These are phyloP conservation scores for Onygenales sp. DNA, from an alignment of 2,329 filamentous ascomycete species.

Conservation along the genomic window DNA sequence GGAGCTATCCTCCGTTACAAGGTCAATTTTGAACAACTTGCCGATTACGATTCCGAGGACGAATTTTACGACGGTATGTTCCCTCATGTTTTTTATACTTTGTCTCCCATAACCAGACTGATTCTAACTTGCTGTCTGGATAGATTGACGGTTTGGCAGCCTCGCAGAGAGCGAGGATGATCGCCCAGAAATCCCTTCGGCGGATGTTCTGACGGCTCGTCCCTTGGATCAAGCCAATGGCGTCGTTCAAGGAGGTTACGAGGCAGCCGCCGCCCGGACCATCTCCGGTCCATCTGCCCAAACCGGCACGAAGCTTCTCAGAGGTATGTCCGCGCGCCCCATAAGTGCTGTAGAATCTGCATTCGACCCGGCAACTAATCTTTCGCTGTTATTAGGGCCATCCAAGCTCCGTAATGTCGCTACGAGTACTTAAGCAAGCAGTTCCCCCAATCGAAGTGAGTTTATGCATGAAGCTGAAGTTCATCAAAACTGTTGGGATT, in stretches of 20 bases:
- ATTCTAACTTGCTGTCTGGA: constrained; percentile 3
- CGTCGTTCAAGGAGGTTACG: constrained; percentile 20
- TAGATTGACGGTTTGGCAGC: constrained; percentile 84
- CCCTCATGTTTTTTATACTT: not conserved
- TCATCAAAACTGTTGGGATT: not conserved
- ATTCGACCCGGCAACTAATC: constrained; percentile 1
- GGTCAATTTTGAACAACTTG: constrained; percentile 99
- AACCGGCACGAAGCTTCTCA: constrained; percentile 28
- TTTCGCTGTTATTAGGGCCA: constrained; percentile 22
- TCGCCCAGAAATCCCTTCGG: constrained; percentile 50
- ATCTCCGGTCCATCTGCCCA: constrained; percentile 20
- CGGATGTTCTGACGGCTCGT: constrained; percentile 48
- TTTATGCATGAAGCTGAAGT: not conserved
- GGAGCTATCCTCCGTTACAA: constrained; percentile 97
- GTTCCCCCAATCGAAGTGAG: not conserved
- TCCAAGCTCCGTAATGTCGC: constrained; percentile 34
- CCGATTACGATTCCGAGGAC: constrained; percentile 80
- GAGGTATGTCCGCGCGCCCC: constrained; percentile 20
- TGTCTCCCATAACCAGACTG: not conserved
- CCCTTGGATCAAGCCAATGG: constrained; percentile 28
- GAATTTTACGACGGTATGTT: constrained; percentile 71
- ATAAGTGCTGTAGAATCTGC: not conserved
- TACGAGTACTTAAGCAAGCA: constrained; percentile 13
- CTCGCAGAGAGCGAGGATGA: constrained; percentile 76
- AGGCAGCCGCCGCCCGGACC: constrained; percentile 22